These are phyloP conservation scores for Ustilago esculenta DNA, from an alignment of 1,284 basidiomycete genomes.

Conservation along the genomic window DNA sequence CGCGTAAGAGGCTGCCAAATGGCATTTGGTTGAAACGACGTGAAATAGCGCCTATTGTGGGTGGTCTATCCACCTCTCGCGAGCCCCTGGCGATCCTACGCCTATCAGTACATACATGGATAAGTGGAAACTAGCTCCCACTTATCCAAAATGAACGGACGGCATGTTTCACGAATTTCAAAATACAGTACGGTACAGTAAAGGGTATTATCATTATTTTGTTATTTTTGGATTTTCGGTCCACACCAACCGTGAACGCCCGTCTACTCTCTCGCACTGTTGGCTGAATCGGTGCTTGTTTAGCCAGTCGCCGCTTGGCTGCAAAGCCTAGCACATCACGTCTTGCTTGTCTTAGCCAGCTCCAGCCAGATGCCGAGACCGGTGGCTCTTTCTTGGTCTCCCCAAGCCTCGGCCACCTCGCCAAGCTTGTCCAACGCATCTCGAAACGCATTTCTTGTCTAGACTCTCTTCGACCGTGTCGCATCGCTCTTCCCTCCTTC, in stretches of 20 bases:
- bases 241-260: background rate
- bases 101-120: no score
- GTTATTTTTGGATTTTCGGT: slow-evolving; percentile 2
- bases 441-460: no score
- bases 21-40: background rate
- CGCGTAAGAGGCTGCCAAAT: no score
- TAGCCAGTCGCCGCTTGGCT: background rate
- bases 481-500: background rate
- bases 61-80: no score
- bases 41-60: no score
- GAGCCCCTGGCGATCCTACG: slow-evolving; percentile 6
- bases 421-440: slow-evolving; percentile 1
- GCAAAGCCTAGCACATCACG: background rate
- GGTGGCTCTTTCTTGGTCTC: background rate
- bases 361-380: slow-evolving; percentile 5
- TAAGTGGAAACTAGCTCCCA: no score
- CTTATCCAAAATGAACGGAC: no score
- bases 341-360: background rate
- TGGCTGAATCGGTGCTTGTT: background rate
- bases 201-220: no score
- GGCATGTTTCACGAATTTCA: no score
- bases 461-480: no score
- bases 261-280: background rate
- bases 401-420: slow-evolving; percentile 1
- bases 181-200: no score